Base-by-base conservation (phyloP, 1,284 basidiomycete species). In the Sporisorium graminicola region DNA sequence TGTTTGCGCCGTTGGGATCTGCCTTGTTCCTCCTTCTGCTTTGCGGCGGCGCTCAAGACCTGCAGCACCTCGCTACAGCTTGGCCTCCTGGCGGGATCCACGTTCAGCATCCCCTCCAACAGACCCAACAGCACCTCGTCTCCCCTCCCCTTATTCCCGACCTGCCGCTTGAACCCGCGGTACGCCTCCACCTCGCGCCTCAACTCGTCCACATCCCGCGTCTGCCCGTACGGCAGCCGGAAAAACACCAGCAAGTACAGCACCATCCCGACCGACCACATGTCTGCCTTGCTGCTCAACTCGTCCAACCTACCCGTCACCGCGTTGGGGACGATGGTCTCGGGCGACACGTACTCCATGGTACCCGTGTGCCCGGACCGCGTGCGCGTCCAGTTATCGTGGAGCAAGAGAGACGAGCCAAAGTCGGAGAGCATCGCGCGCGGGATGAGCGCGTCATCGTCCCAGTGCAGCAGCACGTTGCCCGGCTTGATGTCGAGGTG, bases 401-500 rank as follows among this genome's bases (percentile, higher is more conserved):
- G 78, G 14, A 82, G 61, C 2, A 74, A 56, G 27, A 79, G 60
- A 13, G 94, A 95, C 0, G 94, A 96, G 5, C 95, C 95, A 86
- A 98, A 98, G 81, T 98, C 95, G 1, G 94, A 94, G 13, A 97
- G 88, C 91, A 96, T 92, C 0, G 93, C 94, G 50, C 86, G 87
- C 0, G 88, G 88, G 53, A 94, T 91, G 31, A 95, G 87, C 54
- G 88, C 88, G n/a, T 92, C 92, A 66, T 95, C 93, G 78, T 96
- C 94, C 91, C 93, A 94, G 13, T 95, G 95, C 47, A 98, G 86
- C 6, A 98, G 87, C 2, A 97, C 93, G 80, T 98, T 98, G 6
- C 93, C 94, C 14, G 94, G 94, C 85, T 97, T 96, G 72, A 96
- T 87, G 81, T 97, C 95, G 5, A 97, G 90, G 84, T 98, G 95